Percentiles rank a stretch among this genome's conserved stretches.
These are phyloP conservation scores for Pichiaceae sp. DNA, from an alignment of 1,139 yeast genomes.

Conservation along the genomic window DNA sequence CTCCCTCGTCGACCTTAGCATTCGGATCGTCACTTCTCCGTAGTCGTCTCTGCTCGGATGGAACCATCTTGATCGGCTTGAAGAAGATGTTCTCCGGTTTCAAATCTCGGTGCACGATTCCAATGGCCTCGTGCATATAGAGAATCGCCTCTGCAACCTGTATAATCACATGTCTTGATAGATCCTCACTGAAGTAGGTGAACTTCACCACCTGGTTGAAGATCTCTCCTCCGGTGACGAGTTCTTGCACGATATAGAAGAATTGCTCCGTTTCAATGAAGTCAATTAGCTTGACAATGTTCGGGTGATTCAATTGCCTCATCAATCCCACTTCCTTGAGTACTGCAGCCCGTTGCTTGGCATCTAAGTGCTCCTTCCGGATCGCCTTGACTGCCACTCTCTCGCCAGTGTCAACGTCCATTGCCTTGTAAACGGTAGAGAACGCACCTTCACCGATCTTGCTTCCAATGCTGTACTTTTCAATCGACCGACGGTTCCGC, in stretches of 20 bases:
- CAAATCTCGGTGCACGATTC: constrained; percentile 90
- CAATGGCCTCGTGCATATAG: constrained; percentile 71
- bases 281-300: constrained; percentile 64
- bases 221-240: constrained; percentile 89
- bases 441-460: constrained; percentile 85
- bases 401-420: constrained; percentile 36
- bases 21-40: constrained; percentile 70
- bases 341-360: constrained; percentile 49
- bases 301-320: constrained; percentile 64
- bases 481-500: constrained; percentile 39
- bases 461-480: constrained; percentile 35
- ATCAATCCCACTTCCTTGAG: constrained; percentile 80
- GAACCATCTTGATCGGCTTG: constrained; percentile 59
- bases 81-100: constrained; percentile 90
- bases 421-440: constrained; percentile 75
- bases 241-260: constrained; percentile 77
- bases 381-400: constrained; percentile 81
- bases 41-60: constrained; percentile 39
- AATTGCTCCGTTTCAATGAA: constrained; percentile 55
- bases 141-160: constrained; percentile 81
- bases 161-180: constrained; percentile 73
- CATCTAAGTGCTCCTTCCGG: constrained; percentile 54
- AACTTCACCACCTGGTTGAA: constrained; percentile 87
- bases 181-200: constrained; percentile 82
- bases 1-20: constrained; percentile 81